Base-by-base conservation (phyloP, 306 rosid species). In the Castanea sativa region DNA sequence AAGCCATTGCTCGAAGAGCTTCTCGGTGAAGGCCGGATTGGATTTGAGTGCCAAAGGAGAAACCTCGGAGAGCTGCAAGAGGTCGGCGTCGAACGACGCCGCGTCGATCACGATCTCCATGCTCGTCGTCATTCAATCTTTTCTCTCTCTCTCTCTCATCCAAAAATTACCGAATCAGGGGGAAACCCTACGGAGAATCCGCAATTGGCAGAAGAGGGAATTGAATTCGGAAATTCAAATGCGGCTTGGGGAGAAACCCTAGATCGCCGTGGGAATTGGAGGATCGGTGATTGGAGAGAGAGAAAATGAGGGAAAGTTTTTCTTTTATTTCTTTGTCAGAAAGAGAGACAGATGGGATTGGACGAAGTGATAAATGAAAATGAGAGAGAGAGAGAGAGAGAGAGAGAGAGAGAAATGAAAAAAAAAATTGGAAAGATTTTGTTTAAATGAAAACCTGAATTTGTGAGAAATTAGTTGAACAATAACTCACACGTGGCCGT, bases 1-100 rank as follows among this genome's bases (percentile, higher is more conserved):
- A n/a, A 96, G 94, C 99, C 99, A 96, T 82, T 91, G 93, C 78
- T 93, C 96, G 77, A 90, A 96, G 61, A 96, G 94, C 83, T 87
- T 87, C 83, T 93, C 90, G 12, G 86, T 96, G 64, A 91, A 88
- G 79, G 55, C 84, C 52, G 83, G 80, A 83, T 93, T 93, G 27
- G 98, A 85, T 87, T 96, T 96, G 81, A 96, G 87, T 12, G 93
- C 88, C 73, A 92, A 45, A 77, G 96, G 84, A 27, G 99, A 90
- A 21, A 96, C 89, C 87, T 96, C 99, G 5, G 82, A 83, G 19
- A 96, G 93, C 91, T 96, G 97, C 96, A 96, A 76, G 77, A 91
- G 76, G 61, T 96, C 99, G 72, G 97, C 93, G 77, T 96, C 97
- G 81, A 93, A 86, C 63, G 93, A 84, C 90, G 91, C 91, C 89